Base-by-base conservation (phyloP, 208 protist species). In the Trypanosoma avium region DNA sequence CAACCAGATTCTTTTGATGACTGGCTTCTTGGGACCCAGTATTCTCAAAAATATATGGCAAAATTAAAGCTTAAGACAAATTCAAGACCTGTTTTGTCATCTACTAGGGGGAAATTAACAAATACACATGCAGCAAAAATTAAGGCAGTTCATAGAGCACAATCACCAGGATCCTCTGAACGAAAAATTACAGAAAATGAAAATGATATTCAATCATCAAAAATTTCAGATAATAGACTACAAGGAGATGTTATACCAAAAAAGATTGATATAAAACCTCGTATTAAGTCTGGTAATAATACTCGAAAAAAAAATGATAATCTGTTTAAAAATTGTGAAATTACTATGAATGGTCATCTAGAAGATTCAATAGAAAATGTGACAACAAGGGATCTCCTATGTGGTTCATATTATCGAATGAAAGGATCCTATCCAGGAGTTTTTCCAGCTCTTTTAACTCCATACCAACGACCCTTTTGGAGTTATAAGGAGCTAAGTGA, bases 401-500 rank as follows among this genome's bases (percentile, higher is more conserved):
- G 47, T 10, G 63, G 58, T 3, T 77, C 72, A 21, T 77, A 77
- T 43, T 46, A 63, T 62, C 57, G 50, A 45, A 68, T 73, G 45
- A 77, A 77, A 30, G 58, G 45, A 0, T 29, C 49, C 9, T 73
- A 61, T 58, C 46, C 59, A 13, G 45, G 48, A 26, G 35, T 49
- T 17, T 77, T 77, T 50, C 72, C 72, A n/a, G 58, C 72, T 57
- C 56, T 77, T 26, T 59, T 77, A 21, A 77, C 64, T 43, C 72
- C 72, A n/a, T 77, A 73, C 42, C 47, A 60, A 32, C 66, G 66
- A 13, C 27, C 58, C 24, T 63, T 59, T 38, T 72, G 66, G 66
- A 38, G 35, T 0, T 72, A 72, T 50, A 65, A 61, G 38, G 12
- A 9, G 26, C 48, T 57, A 21, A 22, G 40, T 22, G 48, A 59